Evolutionary conservation across 139 green algal species (phyloP).

Genomic region (Tetratostichococcus sp.): DNA sequence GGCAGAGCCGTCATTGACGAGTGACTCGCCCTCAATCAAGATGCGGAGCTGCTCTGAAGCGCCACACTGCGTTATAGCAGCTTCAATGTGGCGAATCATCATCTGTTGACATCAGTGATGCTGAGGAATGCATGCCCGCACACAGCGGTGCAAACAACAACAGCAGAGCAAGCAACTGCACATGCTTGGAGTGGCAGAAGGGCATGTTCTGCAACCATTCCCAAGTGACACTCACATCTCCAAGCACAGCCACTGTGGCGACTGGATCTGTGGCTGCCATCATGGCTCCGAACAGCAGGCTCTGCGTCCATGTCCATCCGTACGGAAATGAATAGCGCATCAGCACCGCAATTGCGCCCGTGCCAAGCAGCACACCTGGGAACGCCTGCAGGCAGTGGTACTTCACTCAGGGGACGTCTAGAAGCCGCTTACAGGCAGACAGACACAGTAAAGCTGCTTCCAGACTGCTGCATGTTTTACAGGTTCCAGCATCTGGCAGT

Average conservation of each 20-base stretch:
- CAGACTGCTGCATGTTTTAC: too few relatives aligned
- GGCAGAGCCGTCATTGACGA: constrained; percentile 80
- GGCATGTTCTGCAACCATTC: too few relatives aligned
- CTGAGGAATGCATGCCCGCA: too few relatives aligned
- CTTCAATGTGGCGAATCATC: too few relatives aligned
- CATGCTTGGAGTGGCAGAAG: too few relatives aligned
- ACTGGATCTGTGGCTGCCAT: constrained; percentile 71
- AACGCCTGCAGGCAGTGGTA: constrained; percentile 38
- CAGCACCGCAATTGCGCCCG: constrained; percentile 40
- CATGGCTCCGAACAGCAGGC: constrained; percentile 56
- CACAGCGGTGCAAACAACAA: too few relatives aligned
- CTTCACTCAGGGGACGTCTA: too few relatives aligned
- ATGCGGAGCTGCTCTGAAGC: constrained; percentile 45
- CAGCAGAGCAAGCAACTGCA: too few relatives aligned
- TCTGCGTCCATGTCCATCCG: constrained; percentile 52
- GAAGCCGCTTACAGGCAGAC: constrained; percentile 11
- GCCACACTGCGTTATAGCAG: constrained; percentile 52
- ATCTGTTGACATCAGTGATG: too few relatives aligned
- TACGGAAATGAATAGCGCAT: constrained; percentile 57
- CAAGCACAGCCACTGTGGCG: constrained; percentile 62
- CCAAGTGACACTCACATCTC: constrained; percentile 1
- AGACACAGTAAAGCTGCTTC: neutral
- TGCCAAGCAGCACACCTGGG: constrained; percentile 46
- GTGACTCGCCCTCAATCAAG: constrained; percentile 68
- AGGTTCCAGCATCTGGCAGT: too few relatives aligned